Percentiles rank a stretch among this genome's conserved stretches.
Conservation (phyloP, 179 eudicot genomes). For the Silene coronaria region DNA sequence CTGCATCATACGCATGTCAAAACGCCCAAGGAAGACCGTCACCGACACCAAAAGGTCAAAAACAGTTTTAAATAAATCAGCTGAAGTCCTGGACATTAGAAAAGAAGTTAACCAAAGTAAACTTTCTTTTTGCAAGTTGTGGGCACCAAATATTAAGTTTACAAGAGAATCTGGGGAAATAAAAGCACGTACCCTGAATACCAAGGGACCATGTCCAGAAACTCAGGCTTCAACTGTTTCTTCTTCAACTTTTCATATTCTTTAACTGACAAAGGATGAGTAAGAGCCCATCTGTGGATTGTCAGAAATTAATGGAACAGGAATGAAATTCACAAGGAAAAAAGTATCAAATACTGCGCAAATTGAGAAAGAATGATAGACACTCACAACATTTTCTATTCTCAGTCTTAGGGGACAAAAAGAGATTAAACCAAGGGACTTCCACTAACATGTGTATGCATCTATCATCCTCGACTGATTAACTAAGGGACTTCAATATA, state of each 20-base stretch:
- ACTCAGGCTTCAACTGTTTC: conserved; percentile 79
- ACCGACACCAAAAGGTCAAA: conserved; percentile 96
- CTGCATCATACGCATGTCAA: conserved; percentile 99
- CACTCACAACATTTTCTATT: no score
- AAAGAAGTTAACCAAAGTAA: background rate
- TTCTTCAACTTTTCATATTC: conserved; percentile 73
- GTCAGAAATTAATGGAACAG: conserved; percentile 26
- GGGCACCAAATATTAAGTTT: background rate
- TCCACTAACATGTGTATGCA: background rate
- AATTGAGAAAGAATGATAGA: no score
- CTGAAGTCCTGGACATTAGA: conserved; percentile 76
- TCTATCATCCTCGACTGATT: background rate
- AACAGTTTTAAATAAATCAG: conserved; percentile 94
- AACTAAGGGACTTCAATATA: background rate
- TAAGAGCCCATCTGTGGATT: conserved; percentile 89
- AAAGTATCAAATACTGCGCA: background rate
- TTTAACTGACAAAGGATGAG: conserved; percentile 74
- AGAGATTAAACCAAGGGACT: background rate
- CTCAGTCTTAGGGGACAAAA: no score
- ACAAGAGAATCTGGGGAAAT: background rate
- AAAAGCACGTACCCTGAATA: conserved; percentile 75
- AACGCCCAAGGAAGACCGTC: conserved; percentile 95
- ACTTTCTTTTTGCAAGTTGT: background rate
- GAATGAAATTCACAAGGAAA: conserved; percentile 16
- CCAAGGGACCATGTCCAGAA: conserved; percentile 99